Percentiles rank a stretch among this genome's conserved stretches.
Evolutionary conservation across 345 rosid genomes (phyloP).

Genomic region (Anastatica hierochuntica): DNA sequence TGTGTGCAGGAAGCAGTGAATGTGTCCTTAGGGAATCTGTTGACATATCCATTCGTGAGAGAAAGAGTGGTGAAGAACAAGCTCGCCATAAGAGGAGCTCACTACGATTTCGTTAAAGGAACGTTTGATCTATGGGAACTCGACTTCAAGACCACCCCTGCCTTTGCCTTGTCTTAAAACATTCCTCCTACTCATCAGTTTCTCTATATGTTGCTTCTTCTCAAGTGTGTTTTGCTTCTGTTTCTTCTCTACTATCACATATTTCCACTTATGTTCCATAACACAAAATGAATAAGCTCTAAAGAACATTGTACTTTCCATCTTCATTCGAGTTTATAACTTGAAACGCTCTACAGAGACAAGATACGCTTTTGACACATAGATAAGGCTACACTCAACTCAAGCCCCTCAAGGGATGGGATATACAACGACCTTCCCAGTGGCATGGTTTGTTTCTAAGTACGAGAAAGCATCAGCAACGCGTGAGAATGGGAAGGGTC

Average conservation of each 20-base stretch:
- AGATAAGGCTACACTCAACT: too few species aligned
- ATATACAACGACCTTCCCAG: constrained; percentile 64
- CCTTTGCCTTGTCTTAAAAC: constrained; percentile 22
- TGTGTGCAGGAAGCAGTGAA: constrained; percentile 63
- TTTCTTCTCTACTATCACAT: background rate
- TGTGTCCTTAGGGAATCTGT: constrained; percentile 57
- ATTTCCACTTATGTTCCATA: background rate
- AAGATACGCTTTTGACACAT: background rate
- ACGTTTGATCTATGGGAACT: constrained; percentile 73
- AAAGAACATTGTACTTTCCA: constrained; percentile 3
- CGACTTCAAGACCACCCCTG: constrained; percentile 37
- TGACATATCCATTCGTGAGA: constrained; percentile 75
- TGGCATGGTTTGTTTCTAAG: constrained; percentile 73
- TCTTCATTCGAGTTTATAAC: background rate
- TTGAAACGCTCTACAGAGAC: background rate
- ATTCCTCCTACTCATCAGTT: background rate
- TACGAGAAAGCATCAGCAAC: constrained; percentile 71
- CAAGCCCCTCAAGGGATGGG: constrained; percentile 47
- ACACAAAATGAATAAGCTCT: constrained; percentile 16
- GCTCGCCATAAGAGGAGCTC: constrained; percentile 53
- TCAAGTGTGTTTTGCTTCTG: background rate
- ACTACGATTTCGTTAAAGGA: constrained; percentile 64
- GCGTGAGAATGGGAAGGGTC: constrained; percentile 62
- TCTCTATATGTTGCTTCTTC: constrained; percentile 3
- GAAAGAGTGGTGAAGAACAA: constrained; percentile 46